Conservation (phyloP, 106 monocot species). For the Dactylorhiza incarnata region DNA sequence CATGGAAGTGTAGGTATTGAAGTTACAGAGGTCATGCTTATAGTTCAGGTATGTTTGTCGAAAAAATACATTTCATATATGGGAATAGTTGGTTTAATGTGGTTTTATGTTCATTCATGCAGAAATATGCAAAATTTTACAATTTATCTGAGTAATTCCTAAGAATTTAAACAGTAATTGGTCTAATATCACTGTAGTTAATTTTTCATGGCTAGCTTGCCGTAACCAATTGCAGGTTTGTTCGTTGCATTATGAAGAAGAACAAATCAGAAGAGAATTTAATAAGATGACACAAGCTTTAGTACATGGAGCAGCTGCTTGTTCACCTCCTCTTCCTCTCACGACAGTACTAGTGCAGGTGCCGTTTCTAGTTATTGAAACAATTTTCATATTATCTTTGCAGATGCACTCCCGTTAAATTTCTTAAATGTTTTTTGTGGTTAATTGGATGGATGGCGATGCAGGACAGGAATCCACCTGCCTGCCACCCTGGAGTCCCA, state of each 20-base stretch:
- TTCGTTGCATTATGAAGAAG: conserved; percentile 46
- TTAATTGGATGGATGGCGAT: not conserved
- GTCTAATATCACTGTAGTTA: not conserved
- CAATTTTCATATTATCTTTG: not conserved
- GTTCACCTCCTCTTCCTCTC: conserved; percentile 74
- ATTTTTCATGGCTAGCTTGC: not conserved
- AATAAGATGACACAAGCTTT: conserved; percentile 47
- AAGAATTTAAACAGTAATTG: not conserved
- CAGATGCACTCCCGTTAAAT: not conserved
- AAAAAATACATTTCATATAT: conserved; percentile 1
- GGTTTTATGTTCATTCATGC: not conserved
- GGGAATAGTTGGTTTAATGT: not conserved
- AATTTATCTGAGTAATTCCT: not conserved
- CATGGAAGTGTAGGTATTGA: conserved; percentile 20
- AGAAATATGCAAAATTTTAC: not conserved
- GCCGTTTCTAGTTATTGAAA: not conserved
- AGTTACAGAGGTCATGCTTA: conserved; percentile 91
- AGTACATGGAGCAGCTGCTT: conserved; percentile 49
- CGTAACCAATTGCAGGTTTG: conserved; percentile 49
- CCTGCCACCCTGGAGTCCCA: too few species aligned
- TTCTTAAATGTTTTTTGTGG: not conserved
- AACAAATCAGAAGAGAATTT: conserved; percentile 62
- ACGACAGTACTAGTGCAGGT: conserved; percentile 84
- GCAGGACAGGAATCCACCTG: too few species aligned
- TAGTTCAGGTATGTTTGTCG: conserved; percentile 60